Conservation (phyloP, 1,284 basidiomycete species). For the Athelia psychrophila region DNA sequence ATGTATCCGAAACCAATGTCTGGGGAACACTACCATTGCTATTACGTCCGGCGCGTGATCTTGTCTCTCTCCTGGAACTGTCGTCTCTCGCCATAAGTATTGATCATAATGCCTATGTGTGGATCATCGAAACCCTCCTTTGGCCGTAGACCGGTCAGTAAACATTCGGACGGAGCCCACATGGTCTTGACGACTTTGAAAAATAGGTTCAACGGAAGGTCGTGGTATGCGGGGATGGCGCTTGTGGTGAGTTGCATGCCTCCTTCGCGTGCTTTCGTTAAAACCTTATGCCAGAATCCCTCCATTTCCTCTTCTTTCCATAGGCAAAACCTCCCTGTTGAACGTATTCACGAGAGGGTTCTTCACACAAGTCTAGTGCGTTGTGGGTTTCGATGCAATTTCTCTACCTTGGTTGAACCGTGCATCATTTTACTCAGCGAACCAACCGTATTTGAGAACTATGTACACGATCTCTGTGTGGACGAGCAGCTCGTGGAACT, state of each 20-base stretch:
- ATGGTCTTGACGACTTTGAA: too few relatives aligned
- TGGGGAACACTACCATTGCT: too few relatives aligned
- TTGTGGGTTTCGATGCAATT: constrained; percentile 10
- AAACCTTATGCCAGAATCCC: constrained; percentile 17
- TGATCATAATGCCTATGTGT: constrained; percentile 44
- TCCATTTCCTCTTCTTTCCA: constrained; percentile 9
- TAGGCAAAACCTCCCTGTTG: constrained; percentile 78
- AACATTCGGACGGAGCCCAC: too few relatives aligned
- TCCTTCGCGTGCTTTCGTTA: constrained; percentile 11
- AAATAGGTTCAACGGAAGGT: constrained; percentile 63
- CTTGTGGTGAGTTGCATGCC: constrained; percentile 60
- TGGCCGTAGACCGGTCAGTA: constrained; percentile 50
- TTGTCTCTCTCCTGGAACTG: background rate
- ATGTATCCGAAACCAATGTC: too few relatives aligned
- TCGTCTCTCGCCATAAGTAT: background rate
- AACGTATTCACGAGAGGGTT: constrained; percentile 86
- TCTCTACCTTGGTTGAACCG: too few relatives aligned
- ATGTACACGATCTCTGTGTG: constrained; percentile 82
- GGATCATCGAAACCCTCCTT: constrained; percentile 50
- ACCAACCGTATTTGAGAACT: constrained; percentile 92
- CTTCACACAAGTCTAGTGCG: constrained; percentile 87
- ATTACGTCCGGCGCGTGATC: too few relatives aligned
- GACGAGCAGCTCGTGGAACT: constrained; percentile 86
- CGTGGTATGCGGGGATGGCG: constrained; percentile 90
- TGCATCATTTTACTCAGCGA: constrained; percentile 48